Evolutionary conservation across 2,329 filamentous ascomycete genomes (phyloP), one percentile per base, ranked within the genome.

Genomic region (Cytospora chrysosperma): DNA sequence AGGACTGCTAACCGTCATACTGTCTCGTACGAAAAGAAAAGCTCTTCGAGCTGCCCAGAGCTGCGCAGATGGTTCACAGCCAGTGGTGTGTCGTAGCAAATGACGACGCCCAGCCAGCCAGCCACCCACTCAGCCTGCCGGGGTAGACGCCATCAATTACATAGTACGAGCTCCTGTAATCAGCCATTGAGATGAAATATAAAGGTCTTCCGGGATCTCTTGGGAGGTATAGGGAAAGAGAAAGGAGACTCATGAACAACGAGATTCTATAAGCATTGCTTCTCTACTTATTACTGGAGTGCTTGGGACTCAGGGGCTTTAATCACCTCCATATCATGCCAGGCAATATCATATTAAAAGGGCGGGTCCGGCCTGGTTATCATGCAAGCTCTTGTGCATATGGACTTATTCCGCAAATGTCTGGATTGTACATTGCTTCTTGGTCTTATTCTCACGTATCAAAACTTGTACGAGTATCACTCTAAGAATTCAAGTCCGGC

Each of bases 331-430:
- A n/a, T n/a, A n/a, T 47, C 10, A 13, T 52, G 59, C 52, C 58
- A 50, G 37, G 27, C 27, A 55, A 61, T 55, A 55, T 32, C 13
- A 61, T 61, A 50, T 55, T 34, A 55, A 49, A 61, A 61, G 37
- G 59, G 51, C 40, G 51, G 59, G 40, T 30, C 59, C 24, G 27
- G 54, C 50, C 37, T 49, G 40, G 21, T 32, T 55, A 26, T 55
- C 37, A 55, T 61, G 59, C 59, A 30, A 47, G 21, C 51, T 26
- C 27, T 52, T 28, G 51, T 30, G 12, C 12, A 34, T 34, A 34
- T 2, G 12, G 32, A 10, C 30, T 32, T 32, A 10, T 32, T 32
- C 8, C 47, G n/a, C 3, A 5, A 28, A 7, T n/a, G 6, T 1
- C 40, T n/a, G 37, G 13, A 12, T 21, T 7, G 4, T 47, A 1